phyloP scores from a whole-genome alignment of 805 yeast species.

The Suhomyces canberraensis region DNA sequence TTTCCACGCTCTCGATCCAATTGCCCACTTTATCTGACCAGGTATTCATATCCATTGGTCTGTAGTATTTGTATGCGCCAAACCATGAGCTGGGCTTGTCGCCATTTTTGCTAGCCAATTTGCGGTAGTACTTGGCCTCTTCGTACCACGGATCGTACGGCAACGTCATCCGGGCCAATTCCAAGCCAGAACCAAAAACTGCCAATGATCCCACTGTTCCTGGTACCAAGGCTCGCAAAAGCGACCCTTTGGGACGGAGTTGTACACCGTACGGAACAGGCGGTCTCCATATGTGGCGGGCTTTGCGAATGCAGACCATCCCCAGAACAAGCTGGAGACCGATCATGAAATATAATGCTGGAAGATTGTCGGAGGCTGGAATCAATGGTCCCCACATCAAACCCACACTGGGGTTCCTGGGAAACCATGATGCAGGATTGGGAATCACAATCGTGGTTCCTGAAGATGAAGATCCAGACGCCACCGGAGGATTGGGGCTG shows the following conservation, averaged over 20 bases:
- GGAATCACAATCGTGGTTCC: slow-evolving; percentile 12
- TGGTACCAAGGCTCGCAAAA: slow-evolving; percentile 11
- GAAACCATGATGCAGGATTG: slow-evolving; percentile 13
- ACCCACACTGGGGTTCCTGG: slow-evolving; percentile 14
- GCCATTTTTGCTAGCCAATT: slow-evolving; percentile 47
- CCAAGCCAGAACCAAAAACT: slow-evolving; percentile 55
- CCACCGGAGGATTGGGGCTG: slow-evolving; percentile 4
- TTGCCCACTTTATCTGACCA: slow-evolving; percentile 27
- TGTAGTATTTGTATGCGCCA: slow-evolving; percentile 56
- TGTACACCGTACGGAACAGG: not conserved
- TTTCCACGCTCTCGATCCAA: slow-evolving; percentile 7
- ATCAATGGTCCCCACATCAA: slow-evolving; percentile 63
- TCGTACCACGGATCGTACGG: slow-evolving; percentile 69
- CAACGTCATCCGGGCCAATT: slow-evolving; percentile 46
- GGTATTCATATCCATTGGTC: slow-evolving; percentile 46
- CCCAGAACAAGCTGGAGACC: slow-evolving; percentile 56
- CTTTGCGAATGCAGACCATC: slow-evolving; percentile 19
- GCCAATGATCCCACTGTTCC: slow-evolving; percentile 42
- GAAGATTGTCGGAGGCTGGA: slow-evolving; percentile 65
- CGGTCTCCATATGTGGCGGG: slow-evolving; percentile 14
- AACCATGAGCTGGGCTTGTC: slow-evolving; percentile 57
- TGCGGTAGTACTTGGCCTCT: slow-evolving; percentile 57
- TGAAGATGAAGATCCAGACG: slow-evolving; percentile 9
- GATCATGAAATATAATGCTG: slow-evolving; percentile 51
- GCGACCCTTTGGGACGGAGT: slow-evolving; percentile 6